phyloP scores from a whole-genome alignment of 768 basidiomycete genomes.

The Panaeolus papilionaceus region DNA sequence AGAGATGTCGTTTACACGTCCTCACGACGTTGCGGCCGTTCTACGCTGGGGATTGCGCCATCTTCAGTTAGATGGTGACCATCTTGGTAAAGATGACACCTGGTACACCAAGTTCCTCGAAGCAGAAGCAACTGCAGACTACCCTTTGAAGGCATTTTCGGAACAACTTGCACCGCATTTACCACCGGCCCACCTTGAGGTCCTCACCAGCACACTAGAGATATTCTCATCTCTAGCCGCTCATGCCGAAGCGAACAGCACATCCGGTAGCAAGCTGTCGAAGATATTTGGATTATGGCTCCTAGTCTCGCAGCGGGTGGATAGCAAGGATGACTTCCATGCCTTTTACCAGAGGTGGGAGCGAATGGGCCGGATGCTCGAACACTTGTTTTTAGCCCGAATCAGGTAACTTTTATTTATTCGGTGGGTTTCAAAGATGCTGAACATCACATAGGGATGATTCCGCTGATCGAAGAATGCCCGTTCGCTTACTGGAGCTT shows the following conservation, averaged over 20 bases:
- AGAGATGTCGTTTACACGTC: slow-evolving; percentile 68
- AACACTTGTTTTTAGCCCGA: slow-evolving; percentile 77
- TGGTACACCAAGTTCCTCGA: slow-evolving; percentile 76
- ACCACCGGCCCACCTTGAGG: slow-evolving; percentile 60
- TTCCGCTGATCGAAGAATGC: slow-evolving; percentile 59
- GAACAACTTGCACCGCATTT: slow-evolving; percentile 64
- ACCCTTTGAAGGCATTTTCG: slow-evolving; percentile 68
- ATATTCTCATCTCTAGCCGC: slow-evolving; percentile 74
- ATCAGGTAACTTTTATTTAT: slow-evolving; percentile 57
- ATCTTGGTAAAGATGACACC: slow-evolving; percentile 64
- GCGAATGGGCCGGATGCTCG: slow-evolving; percentile 69
- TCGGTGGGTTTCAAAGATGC: background rate
- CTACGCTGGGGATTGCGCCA: slow-evolving; percentile 85
- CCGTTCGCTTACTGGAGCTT: slow-evolving; percentile 73
- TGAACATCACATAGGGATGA: slow-evolving; percentile 56
- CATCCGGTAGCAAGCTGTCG: slow-evolving; percentile 79
- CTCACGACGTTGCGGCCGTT: slow-evolving; percentile 81
- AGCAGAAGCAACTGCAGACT: slow-evolving; percentile 63
- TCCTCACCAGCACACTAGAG: slow-evolving; percentile 63
- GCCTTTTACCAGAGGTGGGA: slow-evolving; percentile 81
- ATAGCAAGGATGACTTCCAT: slow-evolving; percentile 62
- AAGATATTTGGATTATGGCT: slow-evolving; percentile 81
- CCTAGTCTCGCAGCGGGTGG: slow-evolving; percentile 52
- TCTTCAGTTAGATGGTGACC: slow-evolving; percentile 61
- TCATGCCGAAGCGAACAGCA: slow-evolving; percentile 73